Conservation (phyloP, 306 rosid species). For the Trifolium pratense region DNA sequence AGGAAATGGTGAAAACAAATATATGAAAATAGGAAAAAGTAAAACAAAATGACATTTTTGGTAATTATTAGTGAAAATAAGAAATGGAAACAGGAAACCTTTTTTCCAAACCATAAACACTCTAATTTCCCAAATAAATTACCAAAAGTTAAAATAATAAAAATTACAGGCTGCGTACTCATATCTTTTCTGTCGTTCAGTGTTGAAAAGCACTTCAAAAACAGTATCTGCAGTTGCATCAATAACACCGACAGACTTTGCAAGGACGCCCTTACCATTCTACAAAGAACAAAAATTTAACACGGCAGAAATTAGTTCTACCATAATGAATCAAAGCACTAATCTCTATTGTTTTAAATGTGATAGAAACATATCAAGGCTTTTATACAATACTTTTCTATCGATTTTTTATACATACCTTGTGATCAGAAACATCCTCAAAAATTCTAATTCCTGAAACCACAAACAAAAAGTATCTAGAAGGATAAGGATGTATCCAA, state of each 20-base stretch:
- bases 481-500: conserved; percentile 37
- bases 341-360: conserved; percentile 21
- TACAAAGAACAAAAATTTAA: conserved; percentile 53
- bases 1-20: conserved; percentile 15
- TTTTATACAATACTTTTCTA: conserved; percentile 5
- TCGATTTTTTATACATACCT: conserved; percentile 52
- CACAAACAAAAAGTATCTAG: conserved; percentile 44
- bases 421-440: conserved; percentile 80
- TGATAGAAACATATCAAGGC: conserved; percentile 2
- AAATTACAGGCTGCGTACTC: conserved; percentile 64
- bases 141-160: conserved; percentile 19
- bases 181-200: conserved; percentile 72
- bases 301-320: conserved; percentile 32
- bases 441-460: conserved; percentile 89
- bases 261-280: conserved; percentile 82
- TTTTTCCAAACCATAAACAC: neutral
- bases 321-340: conserved; percentile 34
- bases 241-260: conserved; percentile 85
- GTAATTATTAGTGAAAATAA: conserved; percentile 7
- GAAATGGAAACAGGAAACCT: neutral
- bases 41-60: neutral
- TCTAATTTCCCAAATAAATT: conserved; percentile 20
- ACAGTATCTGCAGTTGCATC: conserved; percentile 90
- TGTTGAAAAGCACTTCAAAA: conserved; percentile 79
- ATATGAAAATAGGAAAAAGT: neutral